Base-by-base conservation (phyloP, 331 rosid genomes). In the Rosa hybrid region DNA sequence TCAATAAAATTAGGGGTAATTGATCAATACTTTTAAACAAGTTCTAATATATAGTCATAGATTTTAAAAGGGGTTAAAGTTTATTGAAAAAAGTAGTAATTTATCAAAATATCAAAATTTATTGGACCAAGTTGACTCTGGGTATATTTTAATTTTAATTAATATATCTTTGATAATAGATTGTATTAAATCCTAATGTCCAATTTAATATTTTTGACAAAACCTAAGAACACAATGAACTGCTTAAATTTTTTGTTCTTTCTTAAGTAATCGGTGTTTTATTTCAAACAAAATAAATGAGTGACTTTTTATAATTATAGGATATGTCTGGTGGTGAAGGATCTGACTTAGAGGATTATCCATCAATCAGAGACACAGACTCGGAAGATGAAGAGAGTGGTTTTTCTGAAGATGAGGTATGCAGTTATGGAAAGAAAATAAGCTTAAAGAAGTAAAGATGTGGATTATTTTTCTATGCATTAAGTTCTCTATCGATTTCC, bases 341-440 rank as follows among this genome's bases (percentile, higher is more conserved):
- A 59, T 87, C 91, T 2, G 76, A 70, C 25, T 63, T 21, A n/a
- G 86, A 83, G 44, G 83, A 84, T 81, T 87, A 77, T 79, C 82
- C 67, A n/a, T 82, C 92, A 8, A 80, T 81, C 74, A 77, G 89
- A 17, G 91, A 86, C 34, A 82, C 86, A 25, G 86, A 83, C 57
- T 83, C 87, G 38, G 84, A 83, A 81, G 80, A 49, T 59, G 86
- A 54, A 50, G 84, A 76, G 42, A 73, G 68, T 38, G 89, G 21
- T 57, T 78, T 84, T 2, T 85, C 88, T 4, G 87, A 67, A 21
- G 72, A 82, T 76, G 87, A 86, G 89, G 87, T 81, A 60, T 38
- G 71, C 20, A 12, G 42, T 10, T n/a, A 51, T 53, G 53, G 16
- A 14, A 20, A 72, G 41, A 41, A n/a, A 67, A 7, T 38, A 21